Evolutionary conservation across 768 basidiomycete species (phyloP).

Genomic region (Auriscalpium vulgare): DNA sequence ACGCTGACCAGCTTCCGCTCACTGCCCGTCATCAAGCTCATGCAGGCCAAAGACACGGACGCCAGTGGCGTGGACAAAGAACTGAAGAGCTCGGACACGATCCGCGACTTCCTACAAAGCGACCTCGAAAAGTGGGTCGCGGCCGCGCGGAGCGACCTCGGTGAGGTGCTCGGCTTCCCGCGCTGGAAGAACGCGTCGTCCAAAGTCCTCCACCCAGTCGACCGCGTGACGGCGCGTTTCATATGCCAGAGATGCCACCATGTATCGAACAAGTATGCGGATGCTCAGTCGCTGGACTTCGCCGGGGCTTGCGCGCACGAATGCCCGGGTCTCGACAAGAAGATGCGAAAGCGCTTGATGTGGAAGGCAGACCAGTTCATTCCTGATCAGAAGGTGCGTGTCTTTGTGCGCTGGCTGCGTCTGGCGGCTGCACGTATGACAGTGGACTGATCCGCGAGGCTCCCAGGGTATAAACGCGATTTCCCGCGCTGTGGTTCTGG

Average conservation of each 20-base stretch:
- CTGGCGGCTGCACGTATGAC: neutral
- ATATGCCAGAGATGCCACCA: constrained; percentile 44
- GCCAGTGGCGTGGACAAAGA: constrained; percentile 3
- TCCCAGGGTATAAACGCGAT: constrained; percentile 10
- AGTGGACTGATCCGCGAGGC: neutral
- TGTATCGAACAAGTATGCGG: constrained; percentile 25
- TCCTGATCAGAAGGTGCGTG: constrained; percentile 48
- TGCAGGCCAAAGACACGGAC: constrained; percentile 21
- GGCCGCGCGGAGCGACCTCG: constrained; percentile 36
- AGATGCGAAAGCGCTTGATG: constrained; percentile 18
- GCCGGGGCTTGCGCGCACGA: constrained; percentile 50
- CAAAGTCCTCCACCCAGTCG: constrained; percentile 43
- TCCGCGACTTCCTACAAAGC: constrained; percentile 29
- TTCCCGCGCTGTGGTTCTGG: constrained; percentile 1
- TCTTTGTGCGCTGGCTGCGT: neutral
- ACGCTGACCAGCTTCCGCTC: constrained; percentile 38
- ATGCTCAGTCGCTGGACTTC: constrained; percentile 46
- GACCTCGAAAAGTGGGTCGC: constrained; percentile 45
- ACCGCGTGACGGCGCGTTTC: constrained; percentile 53
- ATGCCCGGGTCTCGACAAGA: constrained; percentile 30
- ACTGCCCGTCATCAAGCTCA: constrained; percentile 36
- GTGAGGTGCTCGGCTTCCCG: constrained; percentile 38
- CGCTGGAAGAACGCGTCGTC: constrained; percentile 45
- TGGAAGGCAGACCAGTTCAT: constrained; percentile 49
- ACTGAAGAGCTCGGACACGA: constrained; percentile 22